Evolutionary conservation across 768 basidiomycete species (phyloP), one percentile per base, ranked within the genome.

Genomic region (Russula sp.): DNA sequence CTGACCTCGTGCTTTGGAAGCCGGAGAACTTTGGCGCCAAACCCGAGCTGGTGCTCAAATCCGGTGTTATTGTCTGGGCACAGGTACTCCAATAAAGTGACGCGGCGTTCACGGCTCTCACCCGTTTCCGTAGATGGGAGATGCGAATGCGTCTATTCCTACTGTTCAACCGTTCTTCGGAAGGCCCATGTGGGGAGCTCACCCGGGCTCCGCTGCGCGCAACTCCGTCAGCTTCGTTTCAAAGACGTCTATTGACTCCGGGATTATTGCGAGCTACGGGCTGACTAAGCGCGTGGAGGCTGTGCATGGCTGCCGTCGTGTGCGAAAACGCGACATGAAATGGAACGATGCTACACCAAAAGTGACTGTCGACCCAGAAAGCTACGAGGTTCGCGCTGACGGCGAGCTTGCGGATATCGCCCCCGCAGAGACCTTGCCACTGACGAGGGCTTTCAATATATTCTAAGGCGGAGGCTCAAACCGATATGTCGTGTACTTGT

Each of bases 1-100:
- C 96, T 0, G 97, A 99, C 72, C 81, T 99, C 46, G 95, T 98
- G 0, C 78, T 98, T 0, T 99, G 97, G 97, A 88, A 87, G 73
- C 93, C 94, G 0, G 88, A 92, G 71, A 86, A 88, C 70, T 98
- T 98, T 73, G 97, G 96, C 2, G 78, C 87, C 2, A 88, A 91
- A 69, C 96, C 97, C 0, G 90, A 95, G 71, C 88, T 93, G 88
- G 87, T 98, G 46, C 78, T 98, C 65, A 99, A 98, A 73, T 90
- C 90, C 9, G 97, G 97, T 25, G 86, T 97, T 7, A 95, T 98
- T 67, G 91, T 81, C 11, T 93, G 87, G 83, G 86, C 92, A 2
- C 87, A 93, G 79, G 93, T 92, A 61, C 36, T 35, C 5, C 18
- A 14, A 32, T 25, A 9, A 58, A 20, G 25, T 52, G 47, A 36